Base-by-base conservation (phyloP, 2,329 filamentous ascomycete species). In the Incumbomyces delicatus region DNA sequence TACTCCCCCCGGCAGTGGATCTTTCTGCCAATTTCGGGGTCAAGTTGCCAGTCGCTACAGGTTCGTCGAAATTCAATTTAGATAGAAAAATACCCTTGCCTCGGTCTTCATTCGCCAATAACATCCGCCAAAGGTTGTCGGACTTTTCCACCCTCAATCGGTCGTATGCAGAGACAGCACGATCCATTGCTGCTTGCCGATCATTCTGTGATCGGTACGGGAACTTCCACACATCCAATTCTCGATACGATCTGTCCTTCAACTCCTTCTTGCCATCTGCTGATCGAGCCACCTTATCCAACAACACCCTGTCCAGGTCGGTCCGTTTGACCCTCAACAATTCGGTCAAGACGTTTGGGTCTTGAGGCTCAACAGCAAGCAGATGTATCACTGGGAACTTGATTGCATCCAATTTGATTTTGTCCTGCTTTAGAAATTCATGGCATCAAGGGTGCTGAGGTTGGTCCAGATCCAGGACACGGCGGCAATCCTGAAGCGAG, bases 91-190 rank as follows among this genome's bases (percentile, higher is more conserved):
- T 80, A 40, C 78, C 78, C 57, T 81, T 79, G 36, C 75, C 76
- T 52, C 78, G 71, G 57, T 82, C 77, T 41, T 76, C 70, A 55
- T 72, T 71, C 6, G 76, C 76, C 46, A 82, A 67, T 48, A 83
- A 65, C 53, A 68, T 68, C 62, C 82, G 78, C 78, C 79, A 83
- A 14, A 77, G 63, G 57, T 74, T 74, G 57, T 82, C 78, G 32
- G 74, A 70, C 52, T 75, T 75, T 5, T 74, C 72, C 14, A 82
- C 64, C 22, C 79, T 70, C 62, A 76, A 69, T 44, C 79, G 72
- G 61, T 83, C 79, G 60, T 77, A 82, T 36, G 78, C 77, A 44
- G 73, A 73, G 56, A 81, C 74, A 45, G 78, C 77, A 61, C 75
- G 75, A 52, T 80, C 74, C 55, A 82, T 76, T 22, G 77, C 79